These are phyloP conservation scores for Hygrophorus russula DNA, from an alignment of 768 basidiomycete genomes.

Conservation along the genomic window DNA sequence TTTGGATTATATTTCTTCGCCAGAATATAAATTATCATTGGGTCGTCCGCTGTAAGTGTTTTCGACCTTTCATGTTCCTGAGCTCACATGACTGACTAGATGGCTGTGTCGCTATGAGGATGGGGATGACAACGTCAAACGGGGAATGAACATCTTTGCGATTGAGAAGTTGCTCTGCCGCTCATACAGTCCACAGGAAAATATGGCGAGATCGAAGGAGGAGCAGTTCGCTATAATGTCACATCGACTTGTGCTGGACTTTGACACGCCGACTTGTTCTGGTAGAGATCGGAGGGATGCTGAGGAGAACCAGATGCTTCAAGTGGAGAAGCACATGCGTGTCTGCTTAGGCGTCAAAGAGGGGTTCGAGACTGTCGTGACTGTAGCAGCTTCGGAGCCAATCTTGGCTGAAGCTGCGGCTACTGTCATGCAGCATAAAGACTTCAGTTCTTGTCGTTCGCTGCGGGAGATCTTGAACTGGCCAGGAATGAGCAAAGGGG, in stretches of 20 bases:
- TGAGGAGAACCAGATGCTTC: constrained; percentile 2
- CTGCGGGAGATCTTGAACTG: constrained; percentile 1
- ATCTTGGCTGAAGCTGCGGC: constrained; percentile 5
- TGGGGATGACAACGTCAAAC: neutral
- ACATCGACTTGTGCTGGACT: constrained; percentile 4
- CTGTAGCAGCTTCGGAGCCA: constrained; percentile 8
- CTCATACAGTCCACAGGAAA: neutral
- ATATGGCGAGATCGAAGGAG: neutral
- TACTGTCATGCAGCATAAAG: constrained; percentile 1
- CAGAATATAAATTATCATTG: neutral
- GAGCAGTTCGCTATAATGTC: constrained; percentile 3
- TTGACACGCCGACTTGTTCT: constrained; percentile 1
- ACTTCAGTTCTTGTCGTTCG: constrained; percentile 2
- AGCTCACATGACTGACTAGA: neutral
- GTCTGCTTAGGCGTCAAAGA: constrained; percentile 6
- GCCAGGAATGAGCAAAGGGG: constrained; percentile 6
- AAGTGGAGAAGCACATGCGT: constrained; percentile 7
- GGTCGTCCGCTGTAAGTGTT: constrained; percentile 4
- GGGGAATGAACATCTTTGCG: neutral
- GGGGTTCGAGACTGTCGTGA: constrained; percentile 5
- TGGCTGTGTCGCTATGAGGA: neutral
- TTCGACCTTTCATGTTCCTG: neutral
- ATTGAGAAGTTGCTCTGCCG: constrained; percentile 3
- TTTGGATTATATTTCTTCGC: neutral
- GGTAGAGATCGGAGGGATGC: neutral